Conservation (phyloP, 163 green algal species). For the Prototheca cutis region DNA sequence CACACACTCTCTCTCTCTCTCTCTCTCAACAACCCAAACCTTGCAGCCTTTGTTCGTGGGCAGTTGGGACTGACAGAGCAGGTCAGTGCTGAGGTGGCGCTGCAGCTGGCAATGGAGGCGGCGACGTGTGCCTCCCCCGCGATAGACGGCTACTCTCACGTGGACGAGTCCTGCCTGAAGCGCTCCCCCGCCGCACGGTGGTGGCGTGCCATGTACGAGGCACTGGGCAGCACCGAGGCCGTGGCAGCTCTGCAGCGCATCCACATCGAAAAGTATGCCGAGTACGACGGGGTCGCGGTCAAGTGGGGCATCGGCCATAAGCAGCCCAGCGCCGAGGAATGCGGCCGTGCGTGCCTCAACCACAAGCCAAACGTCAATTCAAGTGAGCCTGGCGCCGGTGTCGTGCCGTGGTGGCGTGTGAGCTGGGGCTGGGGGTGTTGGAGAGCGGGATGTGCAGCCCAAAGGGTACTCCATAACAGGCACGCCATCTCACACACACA, state of each 20-base stretch:
- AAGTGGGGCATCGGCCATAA: conserved; percentile 61
- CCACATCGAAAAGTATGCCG: conserved; percentile 45
- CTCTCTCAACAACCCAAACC: too few species aligned
- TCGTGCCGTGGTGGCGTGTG: neutral
- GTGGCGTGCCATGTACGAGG: conserved; percentile 12
- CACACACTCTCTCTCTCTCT: too few species aligned
- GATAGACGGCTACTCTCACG: conserved; percentile 64
- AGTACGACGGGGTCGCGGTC: conserved; percentile 39
- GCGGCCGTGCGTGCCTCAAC: conserved; percentile 39
- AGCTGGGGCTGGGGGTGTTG: neutral
- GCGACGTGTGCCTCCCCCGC: conserved; percentile 63
- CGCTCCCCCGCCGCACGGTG: conserved; percentile 40
- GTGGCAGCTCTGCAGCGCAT: neutral
- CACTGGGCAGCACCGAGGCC: conserved; percentile 26
- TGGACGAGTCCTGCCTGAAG: conserved; percentile 59
- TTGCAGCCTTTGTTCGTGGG: too few species aligned
- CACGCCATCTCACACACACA: too few species aligned
- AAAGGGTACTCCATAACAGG: too few species aligned
- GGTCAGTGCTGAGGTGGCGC: neutral
- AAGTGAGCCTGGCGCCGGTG: conserved; percentile 1
- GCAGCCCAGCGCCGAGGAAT: conserved; percentile 39
- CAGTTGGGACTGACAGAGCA: too few species aligned
- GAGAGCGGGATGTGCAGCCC: too few species aligned
- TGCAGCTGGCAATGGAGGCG: conserved; percentile 17
- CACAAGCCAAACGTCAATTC: conserved; percentile 26